Conservation (phyloP, 805 yeast genomes). For the Cephaloascus albidus region DNA sequence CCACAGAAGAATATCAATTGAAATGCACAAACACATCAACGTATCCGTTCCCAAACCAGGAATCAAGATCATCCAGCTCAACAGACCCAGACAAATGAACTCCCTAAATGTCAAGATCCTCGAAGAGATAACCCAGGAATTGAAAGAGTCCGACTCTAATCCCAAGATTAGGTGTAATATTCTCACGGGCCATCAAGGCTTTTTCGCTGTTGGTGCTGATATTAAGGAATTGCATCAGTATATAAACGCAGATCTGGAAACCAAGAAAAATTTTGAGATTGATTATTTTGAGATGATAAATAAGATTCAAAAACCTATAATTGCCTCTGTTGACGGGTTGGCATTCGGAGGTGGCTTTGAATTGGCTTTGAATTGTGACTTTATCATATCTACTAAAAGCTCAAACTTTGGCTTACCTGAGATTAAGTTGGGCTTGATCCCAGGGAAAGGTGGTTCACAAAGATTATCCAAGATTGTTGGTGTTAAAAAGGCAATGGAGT, state of each 20-base stretch:
- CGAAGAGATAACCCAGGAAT: not conserved
- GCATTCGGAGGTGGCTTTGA: constrained; percentile 1
- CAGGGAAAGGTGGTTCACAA: not conserved
- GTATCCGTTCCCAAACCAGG: not conserved
- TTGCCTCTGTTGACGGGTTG: not conserved
- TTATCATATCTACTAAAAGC: not conserved
- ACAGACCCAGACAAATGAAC: not conserved
- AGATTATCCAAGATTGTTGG: not conserved
- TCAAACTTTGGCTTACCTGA: not conserved
- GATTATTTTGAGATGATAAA: not conserved
- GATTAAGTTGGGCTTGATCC: not conserved
- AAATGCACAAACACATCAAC: not conserved
- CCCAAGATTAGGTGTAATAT: not conserved
- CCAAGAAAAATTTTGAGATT: not conserved
- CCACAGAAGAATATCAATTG: too few relatives aligned
- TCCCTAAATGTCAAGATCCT: not conserved
- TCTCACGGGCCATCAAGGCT: not conserved
- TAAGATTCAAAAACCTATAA: not conserved
- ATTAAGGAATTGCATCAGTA: not conserved
- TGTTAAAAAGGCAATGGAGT: not conserved
- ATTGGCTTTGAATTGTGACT: not conserved
- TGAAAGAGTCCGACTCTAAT: not conserved
- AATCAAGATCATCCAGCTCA: not conserved
- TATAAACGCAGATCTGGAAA: not conserved
- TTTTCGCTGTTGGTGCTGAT: not conserved